Conservation (phyloP, 352 stramenopile genomes). For the Phytophthora parvispora region DNA sequence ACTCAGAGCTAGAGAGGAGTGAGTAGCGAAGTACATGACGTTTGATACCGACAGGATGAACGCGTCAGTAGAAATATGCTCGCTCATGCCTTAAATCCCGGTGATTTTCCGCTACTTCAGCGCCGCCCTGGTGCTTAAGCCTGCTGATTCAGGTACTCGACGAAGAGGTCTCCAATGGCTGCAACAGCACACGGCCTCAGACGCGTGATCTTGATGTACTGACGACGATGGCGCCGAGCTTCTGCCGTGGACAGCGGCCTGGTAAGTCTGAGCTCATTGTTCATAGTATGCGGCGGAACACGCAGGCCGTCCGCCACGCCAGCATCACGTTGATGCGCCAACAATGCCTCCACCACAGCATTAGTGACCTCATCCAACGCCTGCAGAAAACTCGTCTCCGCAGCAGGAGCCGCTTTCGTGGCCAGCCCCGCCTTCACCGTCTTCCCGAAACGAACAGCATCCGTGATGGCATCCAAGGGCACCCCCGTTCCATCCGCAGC, state of each 20-base stretch:
- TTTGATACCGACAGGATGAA: not conserved
- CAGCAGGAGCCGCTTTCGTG: slow-evolving; percentile 63
- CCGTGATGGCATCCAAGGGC: slow-evolving; percentile 60
- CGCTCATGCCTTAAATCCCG: not conserved
- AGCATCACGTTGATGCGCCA: slow-evolving; percentile 74
- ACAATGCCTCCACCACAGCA: slow-evolving; percentile 65
- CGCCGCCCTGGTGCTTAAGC: slow-evolving; percentile 27
- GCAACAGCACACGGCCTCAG: slow-evolving; percentile 61
- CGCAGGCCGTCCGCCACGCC: slow-evolving; percentile 60
- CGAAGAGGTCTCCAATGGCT: slow-evolving; percentile 72
- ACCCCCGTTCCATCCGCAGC: slow-evolving; percentile 38
- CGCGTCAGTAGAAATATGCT: slow-evolving; percentile 5
- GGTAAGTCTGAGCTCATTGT: slow-evolving; percentile 52
- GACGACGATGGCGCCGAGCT: slow-evolving; percentile 73
- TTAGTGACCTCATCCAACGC: slow-evolving; percentile 71
- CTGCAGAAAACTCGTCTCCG: slow-evolving; percentile 80
- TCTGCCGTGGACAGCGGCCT: slow-evolving; percentile 68
- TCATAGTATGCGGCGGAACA: slow-evolving; percentile 40
- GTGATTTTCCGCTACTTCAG: not conserved
- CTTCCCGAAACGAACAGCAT: slow-evolving; percentile 73
- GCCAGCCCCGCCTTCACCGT: slow-evolving; percentile 75
- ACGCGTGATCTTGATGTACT: slow-evolving; percentile 88
- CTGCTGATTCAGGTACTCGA: slow-evolving; percentile 85
- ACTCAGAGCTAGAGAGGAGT: slow-evolving; percentile 63
- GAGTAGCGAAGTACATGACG: slow-evolving; percentile 44